phyloP scores from a whole-genome alignment of 2,329 filamentous ascomycete genomes.

The Hypoxylon sp. region DNA sequence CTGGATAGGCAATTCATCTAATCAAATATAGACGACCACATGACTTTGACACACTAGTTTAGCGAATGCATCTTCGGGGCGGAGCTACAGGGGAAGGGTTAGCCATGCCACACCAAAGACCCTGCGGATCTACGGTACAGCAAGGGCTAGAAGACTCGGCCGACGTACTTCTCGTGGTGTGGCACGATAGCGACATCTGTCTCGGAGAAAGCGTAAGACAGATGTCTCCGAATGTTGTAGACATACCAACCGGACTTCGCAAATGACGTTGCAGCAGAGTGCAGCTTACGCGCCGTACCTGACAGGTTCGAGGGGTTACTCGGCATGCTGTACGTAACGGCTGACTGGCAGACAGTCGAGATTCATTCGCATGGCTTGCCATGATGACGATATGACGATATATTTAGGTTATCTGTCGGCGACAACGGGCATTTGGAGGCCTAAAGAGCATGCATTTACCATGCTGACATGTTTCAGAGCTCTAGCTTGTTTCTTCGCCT shows the following conservation, averaged over 20 bases:
- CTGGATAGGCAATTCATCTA: slow-evolving; percentile 18
- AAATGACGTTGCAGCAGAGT: slow-evolving; percentile 22
- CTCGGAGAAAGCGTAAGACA: slow-evolving; percentile 31
- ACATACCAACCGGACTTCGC: slow-evolving; percentile 6
- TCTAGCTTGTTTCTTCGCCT: slow-evolving; percentile 14
- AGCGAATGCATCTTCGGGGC: slow-evolving; percentile 39
- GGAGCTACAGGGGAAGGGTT: slow-evolving; percentile 19
- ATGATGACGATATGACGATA: slow-evolving; percentile 33
- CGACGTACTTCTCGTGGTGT: slow-evolving; percentile 17
- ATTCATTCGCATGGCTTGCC: neutral
- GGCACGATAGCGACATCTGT: slow-evolving; percentile 21
- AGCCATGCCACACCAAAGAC: slow-evolving; percentile 12
- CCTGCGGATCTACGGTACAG: slow-evolving; percentile 6
- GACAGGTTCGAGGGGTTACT: slow-evolving; percentile 34
- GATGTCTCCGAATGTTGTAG: slow-evolving; percentile 8
- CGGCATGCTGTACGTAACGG: slow-evolving; percentile 30
- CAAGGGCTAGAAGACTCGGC: slow-evolving; percentile 3
- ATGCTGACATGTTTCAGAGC: slow-evolving; percentile 32
- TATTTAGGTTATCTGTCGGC: slow-evolving; percentile 38
- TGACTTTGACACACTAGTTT: slow-evolving; percentile 33
- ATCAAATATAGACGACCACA: slow-evolving; percentile 32
- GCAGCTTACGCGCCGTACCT: slow-evolving; percentile 33
- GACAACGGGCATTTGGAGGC: slow-evolving; percentile 30
- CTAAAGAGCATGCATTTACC: slow-evolving; percentile 34
- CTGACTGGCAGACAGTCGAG: slow-evolving; percentile 1